Evolutionary conservation across 1,284 basidiomycete genomes (phyloP).

Genomic region (Trichosporon coremiiforme): DNA sequence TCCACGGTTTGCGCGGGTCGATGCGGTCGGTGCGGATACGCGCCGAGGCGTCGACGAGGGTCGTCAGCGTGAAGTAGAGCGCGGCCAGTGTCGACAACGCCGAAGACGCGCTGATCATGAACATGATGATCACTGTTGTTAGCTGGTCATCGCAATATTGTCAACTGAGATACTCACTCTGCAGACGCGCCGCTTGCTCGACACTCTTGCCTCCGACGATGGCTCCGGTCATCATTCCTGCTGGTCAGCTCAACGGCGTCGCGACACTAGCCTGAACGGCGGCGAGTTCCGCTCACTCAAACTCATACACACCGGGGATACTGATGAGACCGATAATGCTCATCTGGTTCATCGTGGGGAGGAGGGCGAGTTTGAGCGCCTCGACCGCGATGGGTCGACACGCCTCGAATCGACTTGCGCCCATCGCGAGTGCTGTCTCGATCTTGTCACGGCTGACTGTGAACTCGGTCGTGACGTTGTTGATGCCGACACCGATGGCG

Average conservation of each 20-base stretch:
- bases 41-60: conserved; percentile 69
- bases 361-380: conserved; percentile 73
- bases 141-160: not conserved
- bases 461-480: conserved; percentile 54
- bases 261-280: too few species aligned
- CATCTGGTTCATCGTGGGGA: conserved; percentile 81
- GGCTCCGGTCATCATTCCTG: conserved; percentile 84
- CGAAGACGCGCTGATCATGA: conserved; percentile 79
- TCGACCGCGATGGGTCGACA: conserved; percentile 73
- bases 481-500: conserved; percentile 68
- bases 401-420: conserved; percentile 74
- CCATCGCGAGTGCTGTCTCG: conserved; percentile 79
- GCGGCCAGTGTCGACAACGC: conserved; percentile 68
- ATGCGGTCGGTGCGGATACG: conserved; percentile 71
- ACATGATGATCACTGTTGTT: conserved; percentile 74
- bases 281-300: not conserved
- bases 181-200: conserved; percentile 76
- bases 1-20: conserved; percentile 59
- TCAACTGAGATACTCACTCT: conserved; percentile 58
- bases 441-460: conserved; percentile 75
- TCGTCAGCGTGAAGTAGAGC: conserved; percentile 64
- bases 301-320: conserved; percentile 60
- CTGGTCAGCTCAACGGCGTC: conserved; percentile 15
- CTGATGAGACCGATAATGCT: conserved; percentile 77
- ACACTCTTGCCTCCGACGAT: conserved; percentile 81